Evolutionary conservation across 2,329 filamentous ascomycete genomes (phyloP), one percentile per base, ranked within the genome.

Genomic region (Fusarium acutatum): DNA sequence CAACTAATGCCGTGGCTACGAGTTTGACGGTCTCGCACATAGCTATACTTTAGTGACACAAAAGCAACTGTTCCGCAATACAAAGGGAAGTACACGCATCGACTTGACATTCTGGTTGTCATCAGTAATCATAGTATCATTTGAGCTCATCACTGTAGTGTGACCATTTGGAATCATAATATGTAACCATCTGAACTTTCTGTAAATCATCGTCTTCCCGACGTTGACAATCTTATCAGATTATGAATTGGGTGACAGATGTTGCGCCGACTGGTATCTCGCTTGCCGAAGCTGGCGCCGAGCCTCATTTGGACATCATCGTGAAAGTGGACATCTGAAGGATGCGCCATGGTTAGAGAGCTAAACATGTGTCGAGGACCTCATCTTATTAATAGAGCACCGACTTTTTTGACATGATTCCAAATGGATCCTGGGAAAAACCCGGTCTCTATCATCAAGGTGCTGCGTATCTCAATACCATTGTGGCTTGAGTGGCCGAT

Each of bases 231-330:
- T 77, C 72, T 74, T 66, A 78, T 74, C 74, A 71, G 74, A 77
- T 78, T 60, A 63, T 60, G 64, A 37, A 46, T 26, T 47, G n/a
- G 35, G 54, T 78, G 74, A 75, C 72, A 77, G 77, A 77, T 75
- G 28, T 38, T 65, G 32, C 24, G 35, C 57, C 34, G 60, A 41
- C n/a, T 60, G 14, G 24, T 30, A 38, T 40, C 57, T 77, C 75
- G 71, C 52, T 65, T 60, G 58, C 67, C 73, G 75, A 77, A 40
- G 32, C 54, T 72, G 71, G 65, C 70, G 52, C 72, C 72, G 67
- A 77, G 64, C 64, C 63, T 70, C 41, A 43, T n/a, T 57, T 24
- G 43, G 22, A 54, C 41, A 40, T 26, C 17, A 59, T 68, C 49
- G 49, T 59, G 54, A 59, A 50, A 26, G 22, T n/a, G 46, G 30